Percentiles rank a stretch among this genome's conserved stretches.
Evolutionary conservation across 345 rosid genomes (phyloP).

Genomic region (Dipteronia dyeriana): DNA sequence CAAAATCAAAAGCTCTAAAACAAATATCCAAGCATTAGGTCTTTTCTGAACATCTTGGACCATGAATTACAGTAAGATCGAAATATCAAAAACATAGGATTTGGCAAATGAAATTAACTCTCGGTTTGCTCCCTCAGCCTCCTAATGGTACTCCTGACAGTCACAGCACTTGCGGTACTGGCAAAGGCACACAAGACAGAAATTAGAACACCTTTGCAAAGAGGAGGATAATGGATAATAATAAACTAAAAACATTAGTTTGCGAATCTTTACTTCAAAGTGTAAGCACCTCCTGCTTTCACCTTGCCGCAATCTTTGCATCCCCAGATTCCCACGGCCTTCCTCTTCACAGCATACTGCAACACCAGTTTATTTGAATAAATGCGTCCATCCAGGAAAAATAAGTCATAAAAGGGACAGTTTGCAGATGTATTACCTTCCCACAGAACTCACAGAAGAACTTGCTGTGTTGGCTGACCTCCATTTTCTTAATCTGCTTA

Average conservation of each 20-base stretch:
- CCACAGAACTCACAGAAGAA: conserved; percentile 85
- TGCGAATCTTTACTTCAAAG: conserved; percentile 46
- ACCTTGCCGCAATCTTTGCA: conserved; percentile 71
- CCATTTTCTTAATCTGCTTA: conserved; percentile 86
- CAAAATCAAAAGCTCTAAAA: not conserved
- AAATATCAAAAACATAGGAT: not conserved
- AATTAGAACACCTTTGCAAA: not conserved
- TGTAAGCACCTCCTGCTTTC: conserved; percentile 72
- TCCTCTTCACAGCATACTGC: conserved; percentile 65
- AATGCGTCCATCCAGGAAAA: not conserved
- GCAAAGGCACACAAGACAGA: not conserved
- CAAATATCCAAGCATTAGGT: not conserved
- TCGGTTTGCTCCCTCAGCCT: conserved; percentile 77
- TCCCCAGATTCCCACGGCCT: conserved; percentile 73
- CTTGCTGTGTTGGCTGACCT: conserved; percentile 78
- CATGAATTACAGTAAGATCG: not conserved
- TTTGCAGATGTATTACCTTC: conserved; percentile 38
- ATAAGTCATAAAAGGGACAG: not conserved
- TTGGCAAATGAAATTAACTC: conserved; percentile 31
- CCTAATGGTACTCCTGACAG: conserved; percentile 69
- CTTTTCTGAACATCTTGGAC: not conserved
- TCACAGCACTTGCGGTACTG: conserved; percentile 78
- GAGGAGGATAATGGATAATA: not conserved
- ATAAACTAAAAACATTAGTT: not conserved
- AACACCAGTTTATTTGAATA: not conserved